Evolutionary conservation across 129 eudicot species (phyloP).

Genomic region (Rutidosis leptorrhynchoides): DNA sequence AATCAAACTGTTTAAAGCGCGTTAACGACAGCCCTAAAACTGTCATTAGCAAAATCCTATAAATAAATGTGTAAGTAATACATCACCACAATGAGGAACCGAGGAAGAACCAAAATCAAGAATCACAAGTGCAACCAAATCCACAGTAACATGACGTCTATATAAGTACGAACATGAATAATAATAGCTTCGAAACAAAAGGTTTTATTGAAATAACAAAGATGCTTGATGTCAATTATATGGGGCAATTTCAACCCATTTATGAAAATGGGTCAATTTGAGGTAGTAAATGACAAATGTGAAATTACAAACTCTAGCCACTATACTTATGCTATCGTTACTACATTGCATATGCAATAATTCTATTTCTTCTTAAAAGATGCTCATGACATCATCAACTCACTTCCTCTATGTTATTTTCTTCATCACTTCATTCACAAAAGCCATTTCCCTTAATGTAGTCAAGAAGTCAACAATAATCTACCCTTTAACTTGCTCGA

Average conservation of each 20-base stretch:
- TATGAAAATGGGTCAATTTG: not conserved
- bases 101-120: conserved; percentile 9
- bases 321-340: conserved; percentile 7
- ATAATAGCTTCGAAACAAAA: not conserved
- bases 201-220: not conserved
- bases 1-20: too few species aligned
- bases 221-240: not conserved
- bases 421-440: conserved; percentile 28
- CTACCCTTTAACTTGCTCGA: conserved; percentile 38
- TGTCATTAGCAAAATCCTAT: too few species aligned
- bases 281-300: conserved; percentile 28
- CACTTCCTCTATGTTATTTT: conserved; percentile 20
- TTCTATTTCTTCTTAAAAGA: conserved; percentile 26
- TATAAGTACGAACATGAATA: not conserved
- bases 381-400: conserved; percentile 32
- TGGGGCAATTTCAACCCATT: not conserved
- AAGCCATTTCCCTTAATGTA: conserved; percentile 28
- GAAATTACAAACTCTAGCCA: conserved; percentile 26
- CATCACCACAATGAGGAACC: not conserved
- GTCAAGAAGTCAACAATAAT: conserved; percentile 36
- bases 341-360: conserved; percentile 26
- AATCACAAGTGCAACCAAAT: conserved; percentile 4
- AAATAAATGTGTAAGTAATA: not conserved
- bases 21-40: too few species aligned
- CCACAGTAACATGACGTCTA: conserved; percentile 6